Evolutionary conservation across 306 rosid genomes (phyloP), one percentile per base, ranked within the genome.

Genomic region (Carpinus viminea): DNA sequence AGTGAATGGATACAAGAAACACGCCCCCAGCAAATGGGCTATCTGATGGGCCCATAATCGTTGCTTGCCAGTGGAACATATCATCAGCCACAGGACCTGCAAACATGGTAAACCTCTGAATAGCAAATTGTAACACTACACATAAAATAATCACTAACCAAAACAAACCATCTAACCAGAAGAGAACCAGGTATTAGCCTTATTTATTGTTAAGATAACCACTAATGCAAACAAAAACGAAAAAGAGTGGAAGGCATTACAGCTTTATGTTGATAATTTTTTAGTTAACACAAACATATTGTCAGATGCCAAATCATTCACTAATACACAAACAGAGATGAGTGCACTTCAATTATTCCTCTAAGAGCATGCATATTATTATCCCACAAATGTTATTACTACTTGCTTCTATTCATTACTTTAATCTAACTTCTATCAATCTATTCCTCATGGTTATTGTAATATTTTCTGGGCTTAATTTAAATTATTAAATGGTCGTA

Each of bases 21-120:
- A 88, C 91, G 50, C 91, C 91, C 12, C 91, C 91, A 24, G 89
- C 68, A 74, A 88, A 88, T 3, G 91, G 91, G 83, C 89, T 88
- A 31, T 88, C 89, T 0, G 83, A 61, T 1, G 91, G 91, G 43
- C 91, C 91, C 91, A 88, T 85, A 54, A 88, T 88, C 12, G 90
- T 87, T 21, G 90, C 90, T 84, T 87, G 90, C 88, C 90, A 84
- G 20, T 81, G 88, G 74, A 87, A 87, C 85, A 85, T 85, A 48
- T 87, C 88, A 76, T 87, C 88, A 75, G 80, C 86, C 57, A 80
- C 82, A 4, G 87, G 91, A 21, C 91, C 89, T 85, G 77, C 50
- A 66, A 62, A 41, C 54, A 79, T 71, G 38, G 16, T 20, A 21
- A 20, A 56, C n/a, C 4, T 1, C 34, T 6, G 12, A 43, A 38